Evolutionary conservation across 2,329 filamentous ascomycete genomes (phyloP), one percentile per base, ranked within the genome.

Genomic region (Exophiala sp.): DNA sequence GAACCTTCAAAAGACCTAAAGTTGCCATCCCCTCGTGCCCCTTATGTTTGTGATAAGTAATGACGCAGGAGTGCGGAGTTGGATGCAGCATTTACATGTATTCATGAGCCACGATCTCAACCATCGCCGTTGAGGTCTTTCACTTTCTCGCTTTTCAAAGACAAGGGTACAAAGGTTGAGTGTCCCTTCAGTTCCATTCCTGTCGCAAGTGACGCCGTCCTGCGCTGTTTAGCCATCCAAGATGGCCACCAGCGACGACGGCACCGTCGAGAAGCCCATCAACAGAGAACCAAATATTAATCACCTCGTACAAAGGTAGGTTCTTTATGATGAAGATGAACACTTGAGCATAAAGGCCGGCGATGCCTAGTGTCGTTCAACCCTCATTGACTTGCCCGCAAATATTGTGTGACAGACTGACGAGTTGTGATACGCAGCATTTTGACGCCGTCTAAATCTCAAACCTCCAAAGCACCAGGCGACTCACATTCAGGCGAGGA

Each of bases 241-340:
- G 16, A 47, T 59, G 43, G 36, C 38, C 36, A 12, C 47, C 20
- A 32, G 9, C 32, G 49, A 52, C 12, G 49, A 59, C 51, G 56
- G 56, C 43, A 56, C 65, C 7, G 50, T 56, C 24, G 52, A 63
- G 18, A 60, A 63, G 16, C 68, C 66, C 0, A 41, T 69, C 48
- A 70, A 70, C 50, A 63, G 64, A 3, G 67, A 70, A 48, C 65
- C 66, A 21, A 42, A 62, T 6, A 35, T 62, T 12, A 60, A 66
- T 43, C 57, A 62, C 33, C 60, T 70, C 18, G 35, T 45, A 34
- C 35, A 52, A 39, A 52, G 50, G 50, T 47, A 52, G 16, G 16
- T 2, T 3, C 3, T 18, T 18, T 18, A 18, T 18, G 16, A 18
- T 18, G 16, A 18, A 18, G 16, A 18, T 9, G 14, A 40, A 9